Percentiles rank a stretch among this genome's conserved stretches.
Conservation (phyloP, 345 rosid species). For the Syzygium aromaticum region DNA sequence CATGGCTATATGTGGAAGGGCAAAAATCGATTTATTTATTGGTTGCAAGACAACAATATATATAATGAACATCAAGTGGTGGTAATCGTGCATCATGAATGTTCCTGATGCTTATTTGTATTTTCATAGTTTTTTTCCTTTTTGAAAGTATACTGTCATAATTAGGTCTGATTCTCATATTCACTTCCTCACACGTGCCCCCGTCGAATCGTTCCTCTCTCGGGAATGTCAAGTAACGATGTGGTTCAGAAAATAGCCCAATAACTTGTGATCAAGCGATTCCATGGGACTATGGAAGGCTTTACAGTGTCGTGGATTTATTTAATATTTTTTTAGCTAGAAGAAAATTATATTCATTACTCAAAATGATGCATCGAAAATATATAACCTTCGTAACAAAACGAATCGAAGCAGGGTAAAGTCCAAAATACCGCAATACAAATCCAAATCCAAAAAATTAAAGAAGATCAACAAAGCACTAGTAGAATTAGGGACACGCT, state of each 20-base stretch:
- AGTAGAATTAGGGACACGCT: too few species aligned
- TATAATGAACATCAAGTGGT: background rate
- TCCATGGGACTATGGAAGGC: background rate
- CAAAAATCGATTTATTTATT: background rate
- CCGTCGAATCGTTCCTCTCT: background rate
- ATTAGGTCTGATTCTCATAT: background rate
- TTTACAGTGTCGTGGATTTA: background rate
- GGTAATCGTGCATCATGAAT: background rate
- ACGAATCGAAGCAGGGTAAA: too few species aligned
- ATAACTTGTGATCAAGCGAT: background rate
- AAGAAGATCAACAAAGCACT: too few species aligned
- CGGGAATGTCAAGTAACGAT: background rate
- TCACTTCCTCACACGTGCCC: background rate
- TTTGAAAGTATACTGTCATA: background rate
- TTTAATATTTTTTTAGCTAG: background rate
- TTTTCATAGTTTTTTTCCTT: background rate
- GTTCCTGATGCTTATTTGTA: background rate
- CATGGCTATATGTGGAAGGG: background rate
- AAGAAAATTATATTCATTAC: background rate
- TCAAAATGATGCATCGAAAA: background rate
- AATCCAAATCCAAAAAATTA: too few species aligned
- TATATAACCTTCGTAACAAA: too few species aligned
- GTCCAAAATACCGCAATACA: too few species aligned
- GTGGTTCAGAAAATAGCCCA: too few species aligned
- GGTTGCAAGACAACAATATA: background rate